Evolutionary conservation across 495 filamentous ascomycete genomes (phyloP).

Genomic region (Podospora conica): DNA sequence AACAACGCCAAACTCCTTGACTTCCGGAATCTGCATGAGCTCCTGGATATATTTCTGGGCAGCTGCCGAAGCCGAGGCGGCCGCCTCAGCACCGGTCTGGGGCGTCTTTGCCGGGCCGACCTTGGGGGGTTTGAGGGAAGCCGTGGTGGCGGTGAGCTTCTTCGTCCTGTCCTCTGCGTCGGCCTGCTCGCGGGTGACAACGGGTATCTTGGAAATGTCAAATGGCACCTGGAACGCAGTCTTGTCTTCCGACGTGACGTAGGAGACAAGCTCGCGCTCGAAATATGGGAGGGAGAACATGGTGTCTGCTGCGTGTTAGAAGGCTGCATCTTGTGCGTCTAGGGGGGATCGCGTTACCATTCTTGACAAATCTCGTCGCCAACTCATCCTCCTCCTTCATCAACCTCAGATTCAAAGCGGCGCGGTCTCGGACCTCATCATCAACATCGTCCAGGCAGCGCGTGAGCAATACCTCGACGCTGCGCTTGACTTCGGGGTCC

Average conservation of each 20-base stretch:
- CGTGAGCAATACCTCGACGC: conserved; percentile 85
- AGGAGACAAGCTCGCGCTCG: conserved; percentile 96
- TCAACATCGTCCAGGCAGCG: conserved; percentile 95
- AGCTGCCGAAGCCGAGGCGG: conserved; percentile 63
- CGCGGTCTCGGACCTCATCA: conserved; percentile 95
- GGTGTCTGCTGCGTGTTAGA: conserved; percentile 46
- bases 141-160: conserved; percentile 86
- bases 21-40: conserved; percentile 80
- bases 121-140: conserved; percentile 90
- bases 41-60: conserved; percentile 84
- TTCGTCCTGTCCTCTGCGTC: conserved; percentile 95
- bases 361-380: conserved; percentile 81
- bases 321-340: conserved; percentile 26
- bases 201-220: conserved; percentile 83
- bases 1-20: conserved; percentile 78
- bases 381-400: conserved; percentile 83
- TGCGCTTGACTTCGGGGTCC: conserved; percentile 92
- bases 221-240: conserved; percentile 80
- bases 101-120: conserved; percentile 72
- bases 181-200: conserved; percentile 92
- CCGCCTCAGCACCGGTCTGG: conserved; percentile 62
- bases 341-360: conserved; percentile 51
- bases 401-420: conserved; percentile 82
- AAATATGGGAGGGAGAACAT: conserved; percentile 95
- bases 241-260: conserved; percentile 85